These are phyloP conservation scores for Aspergillus incahuasiensis DNA, from an alignment of 495 filamentous ascomycete species.

Conservation along the genomic window DNA sequence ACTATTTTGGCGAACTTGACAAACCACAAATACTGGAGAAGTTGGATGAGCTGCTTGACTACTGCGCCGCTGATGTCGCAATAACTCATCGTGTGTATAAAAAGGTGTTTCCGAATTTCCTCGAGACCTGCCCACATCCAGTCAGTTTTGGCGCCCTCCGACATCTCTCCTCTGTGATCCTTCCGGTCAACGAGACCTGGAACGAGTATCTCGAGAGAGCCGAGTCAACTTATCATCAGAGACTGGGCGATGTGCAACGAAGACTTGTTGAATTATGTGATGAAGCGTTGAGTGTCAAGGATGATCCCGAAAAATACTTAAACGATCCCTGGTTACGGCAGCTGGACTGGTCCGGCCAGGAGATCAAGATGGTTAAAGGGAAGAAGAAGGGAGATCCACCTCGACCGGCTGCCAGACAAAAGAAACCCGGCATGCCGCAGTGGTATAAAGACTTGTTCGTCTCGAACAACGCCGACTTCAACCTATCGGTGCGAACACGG, in stretches of 20 bases:
- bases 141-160: constrained; percentile 94
- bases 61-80: constrained; percentile 92
- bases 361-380: constrained; percentile 83
- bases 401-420: constrained; percentile 75
- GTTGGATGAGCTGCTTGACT: constrained; percentile 81
- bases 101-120: constrained; percentile 83
- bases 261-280: constrained; percentile 67
- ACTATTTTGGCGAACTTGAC: constrained; percentile 82
- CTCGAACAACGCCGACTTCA: constrained; percentile 58
- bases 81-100: constrained; percentile 90
- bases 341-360: constrained; percentile 92
- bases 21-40: constrained; percentile 60
- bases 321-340: constrained; percentile 88
- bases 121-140: constrained; percentile 87
- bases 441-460: constrained; percentile 93
- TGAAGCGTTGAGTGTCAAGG: constrained; percentile 70
- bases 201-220: constrained; percentile 73
- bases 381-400: constrained; percentile 80
- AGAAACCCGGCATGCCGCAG: constrained; percentile 87
- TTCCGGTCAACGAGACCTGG: constrained; percentile 88
- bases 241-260: constrained; percentile 70
- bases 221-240: constrained; percentile 75
- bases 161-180: constrained; percentile 85
- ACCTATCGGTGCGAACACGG: constrained; percentile 79
- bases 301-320: constrained; percentile 57